Conservation (phyloP, 768 basidiomycete genomes). For the Favolaschia claudopus region DNA sequence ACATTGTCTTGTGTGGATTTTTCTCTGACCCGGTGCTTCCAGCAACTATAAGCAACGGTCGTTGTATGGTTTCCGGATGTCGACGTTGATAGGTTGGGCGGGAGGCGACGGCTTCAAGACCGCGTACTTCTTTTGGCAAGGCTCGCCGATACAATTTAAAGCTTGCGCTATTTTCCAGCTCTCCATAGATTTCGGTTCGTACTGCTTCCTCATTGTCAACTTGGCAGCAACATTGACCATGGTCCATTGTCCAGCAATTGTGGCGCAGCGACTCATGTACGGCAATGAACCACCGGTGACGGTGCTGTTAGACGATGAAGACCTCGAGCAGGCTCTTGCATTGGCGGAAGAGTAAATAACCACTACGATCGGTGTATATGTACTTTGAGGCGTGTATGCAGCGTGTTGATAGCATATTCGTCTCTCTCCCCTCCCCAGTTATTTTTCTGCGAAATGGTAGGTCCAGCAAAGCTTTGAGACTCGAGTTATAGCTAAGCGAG, state of each 20-base stretch:
- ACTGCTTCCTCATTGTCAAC: background rate
- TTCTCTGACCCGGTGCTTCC: no score
- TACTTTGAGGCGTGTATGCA: conserved; percentile 22
- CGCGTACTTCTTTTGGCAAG: conserved; percentile 79
- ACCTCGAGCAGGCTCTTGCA: conserved; percentile 77
- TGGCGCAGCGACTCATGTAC: conserved; percentile 77
- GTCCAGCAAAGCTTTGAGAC: no score
- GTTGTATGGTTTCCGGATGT: conserved; percentile 84
- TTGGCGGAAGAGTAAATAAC: conserved; percentile 61
- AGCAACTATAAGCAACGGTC: conserved; percentile 85
- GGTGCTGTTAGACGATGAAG: conserved; percentile 61
- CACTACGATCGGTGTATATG: conserved; percentile 13
- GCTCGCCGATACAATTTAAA: conserved; percentile 81
- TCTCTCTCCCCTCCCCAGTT: background rate
- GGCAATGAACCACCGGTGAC: conserved; percentile 71
- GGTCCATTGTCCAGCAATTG: conserved; percentile 78
- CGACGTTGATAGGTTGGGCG: conserved; percentile 83
- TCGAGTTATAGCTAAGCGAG: no score
- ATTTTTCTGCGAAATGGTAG: conserved; percentile 12
- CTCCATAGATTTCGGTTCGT: conserved; percentile 77
- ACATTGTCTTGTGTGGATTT: no score
- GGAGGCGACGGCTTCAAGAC: conserved; percentile 89
- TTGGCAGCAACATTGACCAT: no score
- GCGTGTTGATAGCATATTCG: conserved; percentile 15
- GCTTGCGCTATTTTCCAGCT: conserved; percentile 86